These are phyloP conservation scores for Sugiyamaella qingdaonensis DNA, from an alignment of 805 yeast genomes.

Conservation along the genomic window DNA sequence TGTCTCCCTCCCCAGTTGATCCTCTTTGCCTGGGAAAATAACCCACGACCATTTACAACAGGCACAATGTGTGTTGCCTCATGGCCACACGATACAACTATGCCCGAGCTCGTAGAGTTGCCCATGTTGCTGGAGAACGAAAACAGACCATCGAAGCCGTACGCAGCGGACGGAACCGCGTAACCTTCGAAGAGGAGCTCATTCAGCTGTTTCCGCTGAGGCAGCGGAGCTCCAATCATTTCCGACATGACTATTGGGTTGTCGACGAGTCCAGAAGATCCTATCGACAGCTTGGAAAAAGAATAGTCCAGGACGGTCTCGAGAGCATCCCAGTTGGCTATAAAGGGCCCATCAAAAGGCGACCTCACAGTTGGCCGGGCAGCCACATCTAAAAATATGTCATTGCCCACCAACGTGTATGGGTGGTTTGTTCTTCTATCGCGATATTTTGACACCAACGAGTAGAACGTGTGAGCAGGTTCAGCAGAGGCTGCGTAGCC, in stretches of 20 bases:
- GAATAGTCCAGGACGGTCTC: slow-evolving; percentile 82
- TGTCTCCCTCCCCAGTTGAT: slow-evolving; percentile 90
- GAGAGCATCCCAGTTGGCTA: slow-evolving; percentile 89
- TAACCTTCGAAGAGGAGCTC: slow-evolving; percentile 85
- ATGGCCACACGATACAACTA: slow-evolving; percentile 80
- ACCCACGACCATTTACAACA: slow-evolving; percentile 63
- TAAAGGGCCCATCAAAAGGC: slow-evolving; percentile 82
- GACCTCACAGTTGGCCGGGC: slow-evolving; percentile 64
- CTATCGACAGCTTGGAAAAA: slow-evolving; percentile 72
- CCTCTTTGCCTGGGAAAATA: slow-evolving; percentile 65
- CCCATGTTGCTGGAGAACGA: slow-evolving; percentile 58
- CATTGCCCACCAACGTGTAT: slow-evolving; percentile 78
- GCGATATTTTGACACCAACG: slow-evolving; percentile 65
- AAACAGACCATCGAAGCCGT: slow-evolving; percentile 81
- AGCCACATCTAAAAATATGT: slow-evolving; percentile 65
- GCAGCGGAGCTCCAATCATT: slow-evolving; percentile 61
- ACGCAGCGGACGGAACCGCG: slow-evolving; percentile 63
- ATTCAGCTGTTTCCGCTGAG: slow-evolving; percentile 70
- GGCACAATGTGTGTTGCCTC: slow-evolving; percentile 83
- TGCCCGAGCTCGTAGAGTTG: slow-evolving; percentile 40
- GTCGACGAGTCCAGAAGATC: slow-evolving; percentile 48
- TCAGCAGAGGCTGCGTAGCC: slow-evolving; percentile 30
- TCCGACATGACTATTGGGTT: slow-evolving; percentile 84
- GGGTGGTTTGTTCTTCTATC: slow-evolving; percentile 60
- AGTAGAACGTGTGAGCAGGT: slow-evolving; percentile 63